Conservation (phyloP, 2,329 filamentous ascomycete species). For the Ophiostoma perfectum region DNA sequence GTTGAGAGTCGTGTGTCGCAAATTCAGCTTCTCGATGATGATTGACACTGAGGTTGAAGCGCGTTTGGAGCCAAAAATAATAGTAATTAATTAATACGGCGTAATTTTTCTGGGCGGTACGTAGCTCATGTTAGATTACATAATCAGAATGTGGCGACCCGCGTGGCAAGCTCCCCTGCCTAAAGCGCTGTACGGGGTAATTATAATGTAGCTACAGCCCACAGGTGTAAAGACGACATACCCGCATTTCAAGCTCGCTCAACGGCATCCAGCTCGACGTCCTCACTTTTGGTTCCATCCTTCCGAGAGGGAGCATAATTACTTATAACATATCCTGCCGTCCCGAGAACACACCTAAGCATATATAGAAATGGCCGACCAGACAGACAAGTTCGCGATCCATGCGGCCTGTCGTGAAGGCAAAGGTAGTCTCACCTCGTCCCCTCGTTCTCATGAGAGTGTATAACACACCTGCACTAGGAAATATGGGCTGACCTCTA, state of each 20-base stretch:
- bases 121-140: not conserved
- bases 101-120: constrained; percentile 3
- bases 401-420: constrained; percentile 85
- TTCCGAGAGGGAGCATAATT: too few relatives aligned
- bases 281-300: not conserved
- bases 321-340: too few relatives aligned
- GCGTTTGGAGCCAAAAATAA: not conserved
- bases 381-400: constrained; percentile 62
- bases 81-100: not conserved
- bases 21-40: not conserved
- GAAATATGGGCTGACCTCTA: not conserved
- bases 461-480: not conserved
- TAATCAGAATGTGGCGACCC: not conserved
- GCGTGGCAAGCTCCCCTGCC: constrained; percentile 13
- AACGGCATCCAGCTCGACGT: not conserved
- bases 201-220: not conserved
- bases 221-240: not conserved
- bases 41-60: not conserved
- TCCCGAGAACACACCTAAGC: not conserved
- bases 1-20: not conserved
- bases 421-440: constrained; percentile 53
- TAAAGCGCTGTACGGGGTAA: not conserved
- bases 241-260: not conserved
- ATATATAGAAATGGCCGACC: constrained; percentile 20
- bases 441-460: not conserved